These are phyloP conservation scores for Myxozyma neotropica DNA, from an alignment of 805 yeast species.

Conservation along the genomic window DNA sequence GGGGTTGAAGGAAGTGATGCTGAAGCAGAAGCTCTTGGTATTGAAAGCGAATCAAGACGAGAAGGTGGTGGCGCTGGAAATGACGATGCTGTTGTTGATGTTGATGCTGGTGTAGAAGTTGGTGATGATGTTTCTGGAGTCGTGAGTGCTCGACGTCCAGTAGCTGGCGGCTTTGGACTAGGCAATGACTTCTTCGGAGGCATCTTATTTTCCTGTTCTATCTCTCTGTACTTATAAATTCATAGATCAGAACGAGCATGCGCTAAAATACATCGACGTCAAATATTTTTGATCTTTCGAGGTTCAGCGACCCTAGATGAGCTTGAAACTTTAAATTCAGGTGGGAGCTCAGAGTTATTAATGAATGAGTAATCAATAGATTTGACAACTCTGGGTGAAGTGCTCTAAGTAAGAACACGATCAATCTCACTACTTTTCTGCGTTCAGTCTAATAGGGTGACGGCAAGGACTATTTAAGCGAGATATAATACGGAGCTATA, in stretches of 20 bases:
- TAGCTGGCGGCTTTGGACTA: background rate
- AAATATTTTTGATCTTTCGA: too few relatives aligned
- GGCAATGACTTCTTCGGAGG: slow-evolving; percentile 7
- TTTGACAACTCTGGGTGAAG: too few relatives aligned
- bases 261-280: too few relatives aligned
- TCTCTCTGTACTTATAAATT: background rate
- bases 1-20: background rate
- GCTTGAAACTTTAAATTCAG: background rate
- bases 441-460: too few relatives aligned
- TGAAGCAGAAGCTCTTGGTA: background rate
- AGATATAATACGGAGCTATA: too few relatives aligned
- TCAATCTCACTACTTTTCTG: background rate
- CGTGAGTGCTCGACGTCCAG: background rate
- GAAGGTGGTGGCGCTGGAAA: slow-evolving; percentile 5
- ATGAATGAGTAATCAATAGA: too few relatives aligned
- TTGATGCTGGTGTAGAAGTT: background rate
- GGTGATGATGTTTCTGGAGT: background rate
- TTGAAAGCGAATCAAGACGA: slow-evolving; percentile 6
- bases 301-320: too few relatives aligned
- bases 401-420: background rate
- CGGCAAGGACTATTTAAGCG: too few relatives aligned
- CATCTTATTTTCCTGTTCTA: background rate
- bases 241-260: too few relatives aligned
- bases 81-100: background rate
- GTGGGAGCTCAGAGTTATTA: background rate